Percentiles rank a stretch among this genome's conserved stretches.
These are phyloP conservation scores for Acer negundo DNA, from an alignment of 345 rosid species.

Conservation along the genomic window DNA sequence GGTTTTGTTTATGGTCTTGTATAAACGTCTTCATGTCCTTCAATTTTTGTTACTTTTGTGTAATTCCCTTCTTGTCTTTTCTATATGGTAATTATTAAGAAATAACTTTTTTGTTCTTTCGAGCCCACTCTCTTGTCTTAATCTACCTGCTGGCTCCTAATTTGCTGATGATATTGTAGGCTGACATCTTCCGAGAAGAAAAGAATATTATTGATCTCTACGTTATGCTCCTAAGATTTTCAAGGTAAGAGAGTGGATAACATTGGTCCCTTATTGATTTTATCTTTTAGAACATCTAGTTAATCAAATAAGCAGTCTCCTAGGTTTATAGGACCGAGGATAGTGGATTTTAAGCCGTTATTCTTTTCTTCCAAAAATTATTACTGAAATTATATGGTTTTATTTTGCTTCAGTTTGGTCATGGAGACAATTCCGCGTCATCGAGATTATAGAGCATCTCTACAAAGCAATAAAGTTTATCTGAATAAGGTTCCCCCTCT, in stretches of 20 bases:
- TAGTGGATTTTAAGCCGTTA: background rate
- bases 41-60: background rate
- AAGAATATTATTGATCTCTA: slow-evolving; percentile 85
- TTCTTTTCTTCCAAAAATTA: slow-evolving; percentile 4
- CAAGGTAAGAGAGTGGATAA: slow-evolving; percentile 55
- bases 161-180: slow-evolving; percentile 47
- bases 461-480: slow-evolving; percentile 48
- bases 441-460: slow-evolving; percentile 65
- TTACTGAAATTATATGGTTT: slow-evolving; percentile 18
- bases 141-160: slow-evolving; percentile 1
- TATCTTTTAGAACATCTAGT: background rate
- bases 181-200: slow-evolving; percentile 89
- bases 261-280: background rate
- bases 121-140: background rate
- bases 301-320: background rate
- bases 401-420: slow-evolving; percentile 67
- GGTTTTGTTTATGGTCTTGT: background rate
- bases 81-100: background rate
- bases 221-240: slow-evolving; percentile 90
- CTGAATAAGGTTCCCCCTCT: slow-evolving; percentile 53
- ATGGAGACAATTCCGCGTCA: slow-evolving; percentile 92
- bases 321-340: background rate
- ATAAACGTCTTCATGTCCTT: background rate
- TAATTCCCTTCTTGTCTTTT: background rate
- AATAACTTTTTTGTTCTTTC: background rate